A percentile compares a stretch with the other conserved stretches of the same genome.
phyloP scores from a whole-genome alignment of 768 basidiomycete genomes.

The Boletus subparvulus region DNA sequence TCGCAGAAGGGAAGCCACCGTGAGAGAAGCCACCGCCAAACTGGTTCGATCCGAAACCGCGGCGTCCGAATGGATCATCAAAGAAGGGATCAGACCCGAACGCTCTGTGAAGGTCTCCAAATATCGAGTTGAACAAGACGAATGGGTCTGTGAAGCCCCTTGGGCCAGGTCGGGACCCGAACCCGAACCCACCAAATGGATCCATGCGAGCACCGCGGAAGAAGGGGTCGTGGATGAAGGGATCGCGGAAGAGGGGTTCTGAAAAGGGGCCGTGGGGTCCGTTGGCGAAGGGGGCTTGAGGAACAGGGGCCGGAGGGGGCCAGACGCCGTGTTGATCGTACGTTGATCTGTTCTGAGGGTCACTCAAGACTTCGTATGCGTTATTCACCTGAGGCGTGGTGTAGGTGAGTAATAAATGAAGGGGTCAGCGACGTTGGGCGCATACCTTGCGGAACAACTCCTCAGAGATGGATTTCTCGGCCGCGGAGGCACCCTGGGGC shows the following conservation, averaged over 20 bases:
- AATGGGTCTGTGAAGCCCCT: slow-evolving; percentile 70
- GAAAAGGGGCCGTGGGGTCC: slow-evolving; percentile 19
- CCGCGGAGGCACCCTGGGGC: slow-evolving; percentile 50
- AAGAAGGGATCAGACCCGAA: slow-evolving; percentile 39
- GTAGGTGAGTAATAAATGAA: background rate
- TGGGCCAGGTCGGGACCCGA: slow-evolving; percentile 13
- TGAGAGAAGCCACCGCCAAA: slow-evolving; percentile 15
- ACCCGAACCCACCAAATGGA: slow-evolving; percentile 27
- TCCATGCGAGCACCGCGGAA: slow-evolving; percentile 27
- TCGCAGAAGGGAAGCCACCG: slow-evolving; percentile 4
- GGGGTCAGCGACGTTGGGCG: background rate
- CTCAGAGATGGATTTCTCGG: slow-evolving; percentile 59
- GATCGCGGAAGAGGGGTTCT: slow-evolving; percentile 17
- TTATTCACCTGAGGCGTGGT: slow-evolving; percentile 56
- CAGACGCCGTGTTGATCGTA: slow-evolving; percentile 75
- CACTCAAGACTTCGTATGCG: slow-evolving; percentile 72
- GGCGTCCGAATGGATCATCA: slow-evolving; percentile 18
- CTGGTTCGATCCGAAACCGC: slow-evolving; percentile 14
- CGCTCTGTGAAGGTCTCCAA: slow-evolving; percentile 47
- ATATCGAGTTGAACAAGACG: slow-evolving; percentile 68
- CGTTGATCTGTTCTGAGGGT: slow-evolving; percentile 57
- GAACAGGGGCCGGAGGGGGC: slow-evolving; percentile 55
- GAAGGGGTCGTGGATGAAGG: slow-evolving; percentile 14
- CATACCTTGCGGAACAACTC: slow-evolving; percentile 51
- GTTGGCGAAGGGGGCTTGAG: slow-evolving; percentile 14